These are phyloP conservation scores for Saccharomycopsis guyanensis DNA, from an alignment of 805 yeast species.

Conservation along the genomic window DNA sequence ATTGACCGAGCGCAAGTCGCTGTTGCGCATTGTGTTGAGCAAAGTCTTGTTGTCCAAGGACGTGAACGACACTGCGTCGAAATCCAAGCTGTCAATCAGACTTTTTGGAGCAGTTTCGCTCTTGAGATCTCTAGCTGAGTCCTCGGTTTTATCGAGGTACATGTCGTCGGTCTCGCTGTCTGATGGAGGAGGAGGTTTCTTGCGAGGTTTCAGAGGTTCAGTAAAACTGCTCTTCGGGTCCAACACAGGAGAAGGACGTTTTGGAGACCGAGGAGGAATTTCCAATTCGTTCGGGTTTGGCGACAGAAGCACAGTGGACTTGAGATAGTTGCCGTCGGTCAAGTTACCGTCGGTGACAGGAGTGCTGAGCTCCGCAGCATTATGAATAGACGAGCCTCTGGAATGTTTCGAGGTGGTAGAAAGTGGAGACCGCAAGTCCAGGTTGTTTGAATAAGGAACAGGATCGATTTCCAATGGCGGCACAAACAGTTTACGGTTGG, in stretches of 20 bases:
- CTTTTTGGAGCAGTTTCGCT: neutral
- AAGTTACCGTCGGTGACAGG: neutral
- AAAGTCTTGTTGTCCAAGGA: constrained; percentile 17
- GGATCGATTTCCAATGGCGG: neutral
- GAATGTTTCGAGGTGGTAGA: constrained; percentile 3
- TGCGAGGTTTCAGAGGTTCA: neutral
- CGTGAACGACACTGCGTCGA: constrained; percentile 11
- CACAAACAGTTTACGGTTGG: neutral
- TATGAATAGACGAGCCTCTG: constrained; percentile 11
- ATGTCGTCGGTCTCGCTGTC: neutral
- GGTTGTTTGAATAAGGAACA: neutral
- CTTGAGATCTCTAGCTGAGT: neutral
- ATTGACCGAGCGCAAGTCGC: constrained; percentile 12
- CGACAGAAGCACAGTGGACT: neutral
- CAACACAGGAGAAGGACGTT: constrained; percentile 12
- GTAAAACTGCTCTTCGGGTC: neutral
- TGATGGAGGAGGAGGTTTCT: neutral
- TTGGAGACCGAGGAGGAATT: constrained; percentile 18
- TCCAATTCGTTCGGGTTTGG: neutral
- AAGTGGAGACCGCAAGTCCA: neutral
- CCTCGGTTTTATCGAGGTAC: neutral
- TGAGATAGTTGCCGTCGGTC: neutral
- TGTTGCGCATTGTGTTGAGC: constrained; percentile 15
- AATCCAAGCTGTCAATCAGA: neutral
- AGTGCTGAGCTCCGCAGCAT: neutral